phyloP scores from a whole-genome alignment of 2,329 filamentous ascomycete species.

The Pseudogymnoascus sp. region DNA sequence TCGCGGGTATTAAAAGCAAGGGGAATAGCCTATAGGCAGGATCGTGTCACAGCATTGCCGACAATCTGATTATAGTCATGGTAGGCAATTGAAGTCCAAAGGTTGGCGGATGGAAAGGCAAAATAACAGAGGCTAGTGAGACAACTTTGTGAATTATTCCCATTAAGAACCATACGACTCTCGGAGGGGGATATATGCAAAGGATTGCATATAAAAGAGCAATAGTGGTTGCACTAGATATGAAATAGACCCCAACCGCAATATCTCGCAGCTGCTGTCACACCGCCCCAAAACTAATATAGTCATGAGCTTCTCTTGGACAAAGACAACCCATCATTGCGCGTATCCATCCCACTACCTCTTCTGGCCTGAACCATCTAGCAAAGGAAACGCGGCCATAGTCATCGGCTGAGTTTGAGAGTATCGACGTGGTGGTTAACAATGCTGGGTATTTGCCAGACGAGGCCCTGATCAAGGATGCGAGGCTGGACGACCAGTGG shows the following conservation, averaged over 20 bases:
- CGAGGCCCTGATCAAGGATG: background rate
- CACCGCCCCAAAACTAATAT: background rate
- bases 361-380: slow-evolving; percentile 13
- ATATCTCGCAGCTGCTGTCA: background rate
- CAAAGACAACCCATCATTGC: slow-evolving; percentile 18
- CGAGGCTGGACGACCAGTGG: slow-evolving; percentile 11
- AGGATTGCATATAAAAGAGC: background rate
- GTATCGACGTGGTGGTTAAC: slow-evolving; percentile 14
- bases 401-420: slow-evolving; percentile 26
- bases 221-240: background rate
- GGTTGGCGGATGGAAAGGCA: background rate
- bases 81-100: background rate
- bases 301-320: background rate
- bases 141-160: background rate
- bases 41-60: background rate
- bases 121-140: too few species aligned
- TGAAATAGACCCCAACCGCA: background rate
- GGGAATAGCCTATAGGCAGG: background rate
- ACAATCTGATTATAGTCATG: background rate
- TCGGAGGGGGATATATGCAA: background rate
- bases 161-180: background rate
- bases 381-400: slow-evolving; percentile 25
- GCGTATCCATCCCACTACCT: slow-evolving; percentile 29
- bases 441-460: slow-evolving; percentile 15
- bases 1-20: background rate